Base-by-base conservation (phyloP, 495 filamentous ascomycete genomes). In the Tuber brumale region DNA sequence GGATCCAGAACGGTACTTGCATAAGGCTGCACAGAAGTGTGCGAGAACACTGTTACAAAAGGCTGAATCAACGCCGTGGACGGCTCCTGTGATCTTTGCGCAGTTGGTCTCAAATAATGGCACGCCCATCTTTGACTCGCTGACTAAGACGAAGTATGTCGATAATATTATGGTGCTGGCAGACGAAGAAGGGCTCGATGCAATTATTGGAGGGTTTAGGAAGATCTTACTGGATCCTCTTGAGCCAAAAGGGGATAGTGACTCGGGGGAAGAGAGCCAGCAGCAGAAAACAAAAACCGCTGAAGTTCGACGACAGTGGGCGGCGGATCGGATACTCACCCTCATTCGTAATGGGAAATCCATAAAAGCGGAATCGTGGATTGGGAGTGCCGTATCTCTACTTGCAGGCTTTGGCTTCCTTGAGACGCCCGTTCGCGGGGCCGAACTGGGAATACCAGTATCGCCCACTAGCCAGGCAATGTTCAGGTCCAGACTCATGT, bases 101-200 rank as follows among this genome's bases (percentile, higher is more conserved):
- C 87, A 88, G 27, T 84, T 99, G 14, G 87, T 95, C 71, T 87
- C 88, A 66, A 89, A 90, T 66, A 83, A 90, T 51, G 94, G 93
- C 3, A 86, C 88, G 0, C 87, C 93, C 72, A 92, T 91, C 83
- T 96, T 98, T 82, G 96, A 98, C 83, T 89, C 92, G 44, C 85
- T 90, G 31, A 97, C 94, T 10, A 97, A 92, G 83, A 93, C 92
- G 1, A 97, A 97, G 85, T 97, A 93, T 0, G 85, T 97, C 0
- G 92, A 94, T 77, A 91, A 88, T 77, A 86, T 97, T 5, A 84
- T 97, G 5, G 85, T 88, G 66, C 85, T 87, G 71, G 89, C 91
- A 3, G 89, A 91, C 77, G 83, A 86, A 35, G 82, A 86, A 9
- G 84, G 81, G 70, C 66, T 86, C 16, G 57, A 69, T 0, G 76